phyloP scores from a whole-genome alignment of 345 rosid species.

The Arabidopsis suecica region DNA sequence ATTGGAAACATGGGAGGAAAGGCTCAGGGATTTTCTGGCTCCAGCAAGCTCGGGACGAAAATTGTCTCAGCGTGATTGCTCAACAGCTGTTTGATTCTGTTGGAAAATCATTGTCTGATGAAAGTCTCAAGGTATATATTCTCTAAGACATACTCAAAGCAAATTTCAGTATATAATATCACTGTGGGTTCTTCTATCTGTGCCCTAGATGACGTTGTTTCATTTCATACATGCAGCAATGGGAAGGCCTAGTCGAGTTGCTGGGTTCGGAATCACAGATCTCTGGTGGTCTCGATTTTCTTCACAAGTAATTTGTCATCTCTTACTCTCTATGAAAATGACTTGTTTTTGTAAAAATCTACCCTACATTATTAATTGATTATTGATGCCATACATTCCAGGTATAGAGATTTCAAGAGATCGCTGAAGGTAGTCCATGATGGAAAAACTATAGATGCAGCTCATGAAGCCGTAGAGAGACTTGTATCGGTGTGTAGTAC shows the following conservation, averaged over 20 bases:
- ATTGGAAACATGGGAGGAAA: conserved; percentile 97
- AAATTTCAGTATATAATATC: neutral
- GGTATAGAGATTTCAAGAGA: conserved; percentile 95
- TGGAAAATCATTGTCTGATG: conserved; percentile 90
- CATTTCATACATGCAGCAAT: conserved; percentile 63
- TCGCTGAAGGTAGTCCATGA: conserved; percentile 66
- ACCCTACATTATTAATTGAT: conserved; percentile 1
- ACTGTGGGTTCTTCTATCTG: neutral
- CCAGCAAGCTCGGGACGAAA: conserved; percentile 83
- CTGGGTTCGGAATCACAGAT: conserved; percentile 79
- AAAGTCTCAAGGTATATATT: conserved; percentile 72
- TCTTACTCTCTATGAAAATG: neutral
- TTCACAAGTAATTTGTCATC: conserved; percentile 72
- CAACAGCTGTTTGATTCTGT: conserved; percentile 90
- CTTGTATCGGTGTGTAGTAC: conserved; percentile 66
- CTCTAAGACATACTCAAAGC: conserved; percentile 12
- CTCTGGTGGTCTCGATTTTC: conserved; percentile 92
- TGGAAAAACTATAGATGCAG: conserved; percentile 64
- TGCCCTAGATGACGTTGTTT: neutral
- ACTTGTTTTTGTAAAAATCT: neutral
- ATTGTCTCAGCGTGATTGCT: conserved; percentile 75
- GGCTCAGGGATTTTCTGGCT: conserved; percentile 93
- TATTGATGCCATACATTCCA: conserved; percentile 40
- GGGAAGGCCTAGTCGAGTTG: conserved; percentile 92
- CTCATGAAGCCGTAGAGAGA: conserved; percentile 72